Evolutionary conservation across 2,329 filamentous ascomycete species (phyloP).

Genomic region (Clonostachys rhizophaga): DNA sequence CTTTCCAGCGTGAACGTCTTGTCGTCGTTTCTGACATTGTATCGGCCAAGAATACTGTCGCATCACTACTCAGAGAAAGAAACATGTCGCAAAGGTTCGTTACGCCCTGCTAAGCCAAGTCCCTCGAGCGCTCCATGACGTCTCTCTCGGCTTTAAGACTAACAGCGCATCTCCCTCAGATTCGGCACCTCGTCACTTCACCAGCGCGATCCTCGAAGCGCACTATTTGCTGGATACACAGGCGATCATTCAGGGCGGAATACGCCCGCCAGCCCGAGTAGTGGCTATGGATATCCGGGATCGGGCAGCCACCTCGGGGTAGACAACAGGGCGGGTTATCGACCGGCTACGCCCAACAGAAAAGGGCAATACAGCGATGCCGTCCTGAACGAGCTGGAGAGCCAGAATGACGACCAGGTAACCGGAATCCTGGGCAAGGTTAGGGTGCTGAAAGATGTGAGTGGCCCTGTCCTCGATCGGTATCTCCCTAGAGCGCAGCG

Average conservation of each 20-base stretch:
- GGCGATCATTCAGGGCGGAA: conserved; percentile 30
- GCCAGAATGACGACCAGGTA: conserved; percentile 88
- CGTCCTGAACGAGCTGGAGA: conserved; percentile 88
- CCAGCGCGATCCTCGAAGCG: conserved; percentile 68
- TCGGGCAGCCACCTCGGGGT: conserved; percentile 15
- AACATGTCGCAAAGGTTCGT: conserved; percentile 29
- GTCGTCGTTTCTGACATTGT: too few relatives aligned
- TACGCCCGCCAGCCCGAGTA: conserved; percentile 26
- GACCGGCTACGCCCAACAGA: conserved; percentile 67
- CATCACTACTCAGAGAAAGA: neutral
- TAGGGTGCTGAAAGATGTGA: conserved; percentile 79
- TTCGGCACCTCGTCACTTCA: conserved; percentile 66
- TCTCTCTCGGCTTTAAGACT: neutral
- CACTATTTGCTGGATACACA: conserved; percentile 72
- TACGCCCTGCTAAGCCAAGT: neutral
- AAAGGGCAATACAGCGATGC: conserved; percentile 91
- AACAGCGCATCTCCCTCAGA: conserved; percentile 29
- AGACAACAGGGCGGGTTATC: conserved; percentile 37
- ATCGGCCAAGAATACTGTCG: too few relatives aligned
- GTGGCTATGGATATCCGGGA: conserved; percentile 44
- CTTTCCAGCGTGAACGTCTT: too few relatives aligned
- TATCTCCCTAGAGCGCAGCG: neutral
- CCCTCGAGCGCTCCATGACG: too few relatives aligned
- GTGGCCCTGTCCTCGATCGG: conserved; percentile 22
- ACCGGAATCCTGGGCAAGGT: conserved; percentile 91